Evolutionary conservation across 108 stramenopile genomes (phyloP).

Genomic region (Nitzschia putrida): DNA sequence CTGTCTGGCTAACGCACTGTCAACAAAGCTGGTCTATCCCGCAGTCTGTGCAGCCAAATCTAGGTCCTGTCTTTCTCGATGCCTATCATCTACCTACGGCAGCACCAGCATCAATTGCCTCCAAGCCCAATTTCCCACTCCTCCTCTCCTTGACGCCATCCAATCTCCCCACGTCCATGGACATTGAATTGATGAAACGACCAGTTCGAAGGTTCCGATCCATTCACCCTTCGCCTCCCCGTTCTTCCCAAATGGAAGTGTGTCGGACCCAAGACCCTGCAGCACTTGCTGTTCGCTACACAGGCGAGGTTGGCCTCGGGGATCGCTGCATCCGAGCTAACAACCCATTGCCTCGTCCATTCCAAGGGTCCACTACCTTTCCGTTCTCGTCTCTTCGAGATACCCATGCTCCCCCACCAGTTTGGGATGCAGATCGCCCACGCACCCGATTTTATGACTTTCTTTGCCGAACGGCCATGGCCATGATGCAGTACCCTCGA

Average conservation of each 20-base stretch:
- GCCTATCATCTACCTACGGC: constrained; percentile 27
- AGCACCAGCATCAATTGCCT: not conserved
- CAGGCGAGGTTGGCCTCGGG: constrained; percentile 58
- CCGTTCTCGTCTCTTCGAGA: not conserved
- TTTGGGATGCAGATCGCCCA: not conserved
- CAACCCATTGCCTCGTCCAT: constrained; percentile 57
- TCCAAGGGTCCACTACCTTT: not conserved
- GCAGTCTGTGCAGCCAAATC: not conserved
- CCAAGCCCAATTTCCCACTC: constrained; percentile 22
- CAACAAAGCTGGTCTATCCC: constrained; percentile 11
- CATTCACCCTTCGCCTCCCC: not conserved
- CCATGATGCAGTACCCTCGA: constrained; percentile 5
- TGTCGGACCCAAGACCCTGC: not conserved
- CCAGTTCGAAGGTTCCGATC: not conserved
- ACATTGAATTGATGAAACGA: constrained; percentile 8
- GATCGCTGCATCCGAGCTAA: constrained; percentile 73
- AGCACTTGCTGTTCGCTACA: constrained; percentile 45
- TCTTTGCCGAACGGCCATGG: constrained; percentile 6
- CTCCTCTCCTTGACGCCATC: constrained; percentile 27
- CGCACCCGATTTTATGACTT: constrained; percentile 3
- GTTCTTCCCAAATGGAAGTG: constrained; percentile 4
- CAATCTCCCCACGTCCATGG: constrained; percentile 23
- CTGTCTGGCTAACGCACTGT: constrained; percentile 28
- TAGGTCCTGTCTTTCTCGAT: constrained; percentile 4
- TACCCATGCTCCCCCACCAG: not conserved